A percentile compares a stretch with the other conserved stretches of the same genome.
phyloP scores from a whole-genome alignment of 805 yeast species.

The Candida manassasensis region DNA sequence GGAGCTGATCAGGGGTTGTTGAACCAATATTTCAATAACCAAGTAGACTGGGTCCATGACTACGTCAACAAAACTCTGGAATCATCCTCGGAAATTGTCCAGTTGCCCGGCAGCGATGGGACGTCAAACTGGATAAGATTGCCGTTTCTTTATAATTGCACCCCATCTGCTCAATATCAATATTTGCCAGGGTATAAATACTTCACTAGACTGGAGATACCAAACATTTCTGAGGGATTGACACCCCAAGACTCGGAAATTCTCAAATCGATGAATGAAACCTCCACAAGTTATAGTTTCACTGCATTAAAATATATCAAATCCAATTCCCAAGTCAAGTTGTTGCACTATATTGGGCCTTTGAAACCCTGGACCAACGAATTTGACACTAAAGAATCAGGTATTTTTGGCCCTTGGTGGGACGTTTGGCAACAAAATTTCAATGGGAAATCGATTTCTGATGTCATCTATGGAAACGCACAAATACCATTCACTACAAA shows the following conservation, averaged over 20 bases:
- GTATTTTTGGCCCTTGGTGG: constrained; percentile 36
- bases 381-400: constrained; percentile 10
- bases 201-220: constrained; percentile 27
- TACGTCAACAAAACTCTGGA: constrained; percentile 1
- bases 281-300: constrained; percentile 14
- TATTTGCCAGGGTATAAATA: constrained; percentile 64
- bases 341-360: constrained; percentile 66
- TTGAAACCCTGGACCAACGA: constrained; percentile 50
- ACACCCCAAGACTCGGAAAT: constrained; percentile 2
- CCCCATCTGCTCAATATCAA: constrained; percentile 59
- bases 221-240: constrained; percentile 1
- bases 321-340: constrained; percentile 32
- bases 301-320: constrained; percentile 17
- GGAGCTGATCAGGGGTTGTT: constrained; percentile 92
- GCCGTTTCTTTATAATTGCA: constrained; percentile 83
- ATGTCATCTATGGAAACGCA: constrained; percentile 10
- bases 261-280: constrained; percentile 6
- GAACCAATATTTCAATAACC: constrained; percentile 61
- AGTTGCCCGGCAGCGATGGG: not conserved
- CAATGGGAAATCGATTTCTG: constrained; percentile 19
- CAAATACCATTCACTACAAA: too few relatives aligned
- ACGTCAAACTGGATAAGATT: constrained; percentile 57
- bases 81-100: constrained; percentile 1
- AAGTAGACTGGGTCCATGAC: constrained; percentile 36
- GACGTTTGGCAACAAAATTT: constrained; percentile 29